Conservation (phyloP, 1,284 basidiomycete genomes). For the Earliella scabrosa region DNA sequence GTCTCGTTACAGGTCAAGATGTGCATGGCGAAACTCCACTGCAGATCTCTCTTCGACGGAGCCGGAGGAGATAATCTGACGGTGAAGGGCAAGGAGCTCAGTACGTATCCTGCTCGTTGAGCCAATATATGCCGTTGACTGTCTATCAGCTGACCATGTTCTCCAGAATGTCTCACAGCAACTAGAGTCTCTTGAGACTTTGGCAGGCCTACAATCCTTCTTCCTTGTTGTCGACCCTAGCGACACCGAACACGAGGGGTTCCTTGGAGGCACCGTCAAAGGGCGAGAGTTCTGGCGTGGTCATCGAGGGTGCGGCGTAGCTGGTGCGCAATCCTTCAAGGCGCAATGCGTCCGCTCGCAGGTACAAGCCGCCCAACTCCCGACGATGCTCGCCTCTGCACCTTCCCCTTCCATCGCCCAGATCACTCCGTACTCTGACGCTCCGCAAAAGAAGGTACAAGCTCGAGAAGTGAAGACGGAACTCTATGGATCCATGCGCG, state of each 20-base stretch:
- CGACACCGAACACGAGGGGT: constrained; percentile 51
- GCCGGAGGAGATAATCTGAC: constrained; percentile 8
- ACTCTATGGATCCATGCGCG: constrained; percentile 56
- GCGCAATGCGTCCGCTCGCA: constrained; percentile 39
- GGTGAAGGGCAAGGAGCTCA: constrained; percentile 23
- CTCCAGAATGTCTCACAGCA: constrained; percentile 52
- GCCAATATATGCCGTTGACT: background rate
- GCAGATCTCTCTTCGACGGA: constrained; percentile 51
- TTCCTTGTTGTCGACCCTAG: constrained; percentile 60
- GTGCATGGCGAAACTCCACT: constrained; percentile 60
- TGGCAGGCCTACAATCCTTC: constrained; percentile 61
- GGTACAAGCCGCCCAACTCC: background rate
- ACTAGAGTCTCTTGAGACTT: constrained; percentile 52
- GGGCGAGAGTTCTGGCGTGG: constrained; percentile 71
- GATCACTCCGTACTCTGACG: background rate
- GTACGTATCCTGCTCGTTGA: constrained; percentile 4
- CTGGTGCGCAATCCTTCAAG: constrained; percentile 61
- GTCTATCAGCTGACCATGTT: constrained; percentile 44
- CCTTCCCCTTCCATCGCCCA: background rate
- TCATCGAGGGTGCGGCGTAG: constrained; percentile 57
- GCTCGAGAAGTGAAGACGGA: constrained; percentile 52
- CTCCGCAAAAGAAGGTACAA: constrained; percentile 32
- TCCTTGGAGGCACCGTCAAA: constrained; percentile 60
- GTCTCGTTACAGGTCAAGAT: constrained; percentile 63
- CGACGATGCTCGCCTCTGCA: background rate